phyloP scores from a whole-genome alignment of 805 yeast genomes.

The Kuraishia piskuri region DNA sequence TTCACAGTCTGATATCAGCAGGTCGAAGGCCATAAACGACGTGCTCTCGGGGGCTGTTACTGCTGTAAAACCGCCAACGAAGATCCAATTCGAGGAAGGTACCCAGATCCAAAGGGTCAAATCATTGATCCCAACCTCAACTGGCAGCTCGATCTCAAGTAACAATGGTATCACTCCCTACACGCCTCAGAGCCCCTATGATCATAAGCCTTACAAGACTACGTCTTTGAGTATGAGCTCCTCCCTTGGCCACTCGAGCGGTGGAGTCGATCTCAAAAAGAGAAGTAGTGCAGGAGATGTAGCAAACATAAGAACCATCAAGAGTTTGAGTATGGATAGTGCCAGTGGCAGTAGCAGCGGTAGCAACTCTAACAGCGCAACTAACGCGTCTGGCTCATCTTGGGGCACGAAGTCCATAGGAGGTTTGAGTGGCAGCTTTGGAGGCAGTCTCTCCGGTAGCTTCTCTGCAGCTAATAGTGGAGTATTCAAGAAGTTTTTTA shows the following conservation, averaged over 20 bases:
- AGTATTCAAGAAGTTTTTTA: neutral
- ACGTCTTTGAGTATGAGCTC: neutral
- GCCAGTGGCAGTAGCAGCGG: neutral
- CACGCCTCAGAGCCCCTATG: neutral
- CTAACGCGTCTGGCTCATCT: neutral
- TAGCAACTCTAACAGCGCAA: neutral
- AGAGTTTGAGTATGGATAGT: neutral
- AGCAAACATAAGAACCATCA: neutral
- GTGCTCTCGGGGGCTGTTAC: neutral
- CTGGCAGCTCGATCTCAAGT: neutral
- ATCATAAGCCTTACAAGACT: neutral
- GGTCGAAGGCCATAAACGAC: neutral
- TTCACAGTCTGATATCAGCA: neutral
- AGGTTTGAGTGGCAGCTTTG: neutral
- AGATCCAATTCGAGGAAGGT: neutral
- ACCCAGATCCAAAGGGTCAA: slow-evolving; percentile 2
- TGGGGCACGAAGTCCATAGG: neutral
- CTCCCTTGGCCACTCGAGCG: neutral
- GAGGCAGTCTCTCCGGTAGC: neutral
- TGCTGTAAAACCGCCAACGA: neutral
- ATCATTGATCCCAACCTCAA: neutral
- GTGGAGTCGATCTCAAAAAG: too few relatives aligned
- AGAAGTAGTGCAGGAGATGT: neutral
- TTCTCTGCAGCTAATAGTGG: neutral
- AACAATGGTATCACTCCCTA: neutral